A percentile compares a stretch with the other conserved stretches of the same genome.
Conservation (phyloP, 345 rosid species). For the Excoecaria agallocha region DNA sequence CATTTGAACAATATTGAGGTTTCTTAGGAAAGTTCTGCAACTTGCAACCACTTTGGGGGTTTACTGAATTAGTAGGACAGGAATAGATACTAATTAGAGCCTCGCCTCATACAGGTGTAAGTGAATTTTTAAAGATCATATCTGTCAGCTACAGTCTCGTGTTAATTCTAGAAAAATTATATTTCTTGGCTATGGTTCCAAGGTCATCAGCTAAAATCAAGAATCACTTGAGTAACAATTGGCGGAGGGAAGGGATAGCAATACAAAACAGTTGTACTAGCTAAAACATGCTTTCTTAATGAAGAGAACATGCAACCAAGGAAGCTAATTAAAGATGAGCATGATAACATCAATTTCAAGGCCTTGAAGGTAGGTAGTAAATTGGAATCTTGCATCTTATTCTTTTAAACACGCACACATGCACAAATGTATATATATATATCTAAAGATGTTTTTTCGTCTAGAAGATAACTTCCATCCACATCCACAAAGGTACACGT, state of each 20-base stretch:
- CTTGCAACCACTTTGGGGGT: not conserved
- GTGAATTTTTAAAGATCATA: no score
- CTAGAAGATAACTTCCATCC: not conserved
- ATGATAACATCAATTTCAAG: not conserved
- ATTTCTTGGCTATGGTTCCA: not conserved
- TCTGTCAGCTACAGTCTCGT: no score
- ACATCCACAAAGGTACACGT: constrained; percentile 3
- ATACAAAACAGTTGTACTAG: not conserved
- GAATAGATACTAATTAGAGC: not conserved
- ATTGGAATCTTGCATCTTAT: not conserved
- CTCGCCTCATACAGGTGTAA: not conserved
- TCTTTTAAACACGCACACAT: no score
- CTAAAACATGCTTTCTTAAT: not conserved
- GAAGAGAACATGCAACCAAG: not conserved
- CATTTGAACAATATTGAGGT: constrained; percentile 2
- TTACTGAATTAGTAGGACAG: not conserved
- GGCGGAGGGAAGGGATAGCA: not conserved
- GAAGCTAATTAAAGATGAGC: not conserved
- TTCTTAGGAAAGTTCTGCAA: not conserved
- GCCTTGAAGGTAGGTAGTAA: not conserved
- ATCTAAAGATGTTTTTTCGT: not conserved
- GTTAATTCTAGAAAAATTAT: not conserved
- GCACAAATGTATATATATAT: no score
- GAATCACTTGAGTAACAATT: not conserved
- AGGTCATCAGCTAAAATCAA: not conserved